phyloP scores from a whole-genome alignment of 176 grass and related monocot species.

The Triticum turgidum region DNA sequence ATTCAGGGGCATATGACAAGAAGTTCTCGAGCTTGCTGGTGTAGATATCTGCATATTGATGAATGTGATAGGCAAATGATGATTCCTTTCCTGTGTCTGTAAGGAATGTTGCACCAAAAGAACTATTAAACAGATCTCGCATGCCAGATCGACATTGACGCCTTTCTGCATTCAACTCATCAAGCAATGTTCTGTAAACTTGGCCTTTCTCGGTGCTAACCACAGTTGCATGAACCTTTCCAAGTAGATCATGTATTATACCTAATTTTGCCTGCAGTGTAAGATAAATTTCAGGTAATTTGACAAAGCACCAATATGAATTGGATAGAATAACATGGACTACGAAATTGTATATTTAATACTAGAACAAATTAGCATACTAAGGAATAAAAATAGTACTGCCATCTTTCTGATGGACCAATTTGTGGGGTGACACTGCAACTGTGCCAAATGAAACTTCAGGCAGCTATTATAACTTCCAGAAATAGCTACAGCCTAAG shows the following conservation, averaged over 20 bases:
- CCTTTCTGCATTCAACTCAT: constrained; percentile 86
- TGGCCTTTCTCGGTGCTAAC: constrained; percentile 85
- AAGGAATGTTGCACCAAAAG: constrained; percentile 90
- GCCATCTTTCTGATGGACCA: not conserved
- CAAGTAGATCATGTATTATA: constrained; percentile 93
- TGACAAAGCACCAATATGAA: not conserved
- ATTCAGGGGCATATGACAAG: constrained; percentile 58
- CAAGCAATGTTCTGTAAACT: constrained; percentile 66
- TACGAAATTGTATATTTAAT: not conserved
- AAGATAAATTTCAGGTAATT: not conserved
- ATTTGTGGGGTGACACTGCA: not conserved
- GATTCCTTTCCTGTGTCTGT: constrained; percentile 97
- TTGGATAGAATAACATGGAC: constrained; percentile 11
- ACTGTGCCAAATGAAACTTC: not conserved
- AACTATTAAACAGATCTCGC: constrained; percentile 73
- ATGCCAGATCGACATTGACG: constrained; percentile 68
- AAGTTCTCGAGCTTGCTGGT: constrained; percentile 94
- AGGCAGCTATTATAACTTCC: not conserved
- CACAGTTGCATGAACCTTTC: constrained; percentile 83
- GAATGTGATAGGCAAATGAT: constrained; percentile 91
- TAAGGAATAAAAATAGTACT: not conserved
- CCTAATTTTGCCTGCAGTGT: constrained; percentile 79
- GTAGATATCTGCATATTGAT: constrained; percentile 98
- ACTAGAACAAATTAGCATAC: not conserved
- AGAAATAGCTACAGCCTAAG: constrained; percentile 8